Conservation (phyloP, 352 stramenopile species). For the Phytophthora lateralis region DNA sequence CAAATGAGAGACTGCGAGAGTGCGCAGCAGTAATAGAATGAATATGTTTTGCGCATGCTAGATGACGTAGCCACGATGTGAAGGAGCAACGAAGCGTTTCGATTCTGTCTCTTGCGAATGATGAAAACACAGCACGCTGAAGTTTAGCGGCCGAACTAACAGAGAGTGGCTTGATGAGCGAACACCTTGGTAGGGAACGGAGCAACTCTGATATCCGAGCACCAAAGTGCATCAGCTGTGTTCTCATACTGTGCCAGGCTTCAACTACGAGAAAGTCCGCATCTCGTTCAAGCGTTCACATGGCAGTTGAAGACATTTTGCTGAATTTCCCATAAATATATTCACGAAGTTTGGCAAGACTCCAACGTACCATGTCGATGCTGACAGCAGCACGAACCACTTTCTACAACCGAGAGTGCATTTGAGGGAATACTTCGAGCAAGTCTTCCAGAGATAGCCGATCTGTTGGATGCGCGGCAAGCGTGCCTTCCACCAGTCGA, state of each 20-base stretch:
- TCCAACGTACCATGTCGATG: background rate
- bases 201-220: too few relatives aligned
- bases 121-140: too few relatives aligned
- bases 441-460: conserved; percentile 51
- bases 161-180: background rate
- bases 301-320: background rate
- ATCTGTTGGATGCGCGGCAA: conserved; percentile 47
- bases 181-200: too few relatives aligned
- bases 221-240: too few relatives aligned
- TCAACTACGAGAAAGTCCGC: too few relatives aligned
- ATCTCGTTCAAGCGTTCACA: too few relatives aligned
- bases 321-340: conserved; percentile 37
- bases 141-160: too few relatives aligned
- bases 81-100: too few relatives aligned
- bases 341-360: conserved; percentile 16
- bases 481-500: conserved; percentile 45
- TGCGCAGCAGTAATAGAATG: background rate
- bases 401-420: conserved; percentile 53
- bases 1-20: conserved; percentile 12
- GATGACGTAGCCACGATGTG: too few relatives aligned
- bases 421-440: conserved; percentile 39
- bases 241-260: too few relatives aligned
- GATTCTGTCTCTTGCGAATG: too few relatives aligned
- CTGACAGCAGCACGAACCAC: too few relatives aligned
- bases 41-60: background rate